Base-by-base conservation (phyloP, 257 asterid species). In the Jasminum sambac region DNA sequence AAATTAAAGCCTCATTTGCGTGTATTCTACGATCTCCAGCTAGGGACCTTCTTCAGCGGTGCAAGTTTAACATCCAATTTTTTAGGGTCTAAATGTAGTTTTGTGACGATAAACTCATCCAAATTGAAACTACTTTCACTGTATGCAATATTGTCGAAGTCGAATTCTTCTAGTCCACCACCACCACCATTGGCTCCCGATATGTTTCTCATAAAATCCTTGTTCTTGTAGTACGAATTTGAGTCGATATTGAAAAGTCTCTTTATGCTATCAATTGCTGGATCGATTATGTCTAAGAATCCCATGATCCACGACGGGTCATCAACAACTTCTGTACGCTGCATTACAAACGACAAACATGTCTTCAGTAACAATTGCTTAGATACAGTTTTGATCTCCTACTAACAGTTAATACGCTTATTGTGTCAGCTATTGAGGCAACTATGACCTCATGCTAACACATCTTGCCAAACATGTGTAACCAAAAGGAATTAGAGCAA, bases 261-360 rank as follows among this genome's bases (percentile, higher is more conserved):
- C 81, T 91, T 94, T 76, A 94, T 84, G 76, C 96, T 91, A 75
- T 88, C 95, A 2, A 94, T 82, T 6, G 99, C 97, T 1, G 99
- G 97, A 71, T 94, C 97, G 40, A 94, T 89, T 8, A 88, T 85
- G 81, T 91, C 97, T 82, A 94, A 30, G 85, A 94, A 94, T 66
- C 99, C 99, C 99, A 88, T 88, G 41, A 91, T 83, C 99, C 97
- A 91, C 0, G 97, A 94, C 62, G 89, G 97, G 70, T 94, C 98
- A 26, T 91, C 99, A 24, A 89, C 96, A 40, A 94, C 86, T 68
- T 94, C 97, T 17, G 98, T 94, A 41, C 97, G 91, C 98, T 94
- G 97, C 61, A 52, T 83, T 40, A 17, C 78, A 77, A 38, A 26
- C 68, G 40, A 74, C 65, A 73, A 71, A 4, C 44, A 59, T 30